Evolutionary conservation across 176 grass and related monocot species (phyloP), one percentile per base, ranked within the genome.

Genomic region (Poa pratensis): DNA sequence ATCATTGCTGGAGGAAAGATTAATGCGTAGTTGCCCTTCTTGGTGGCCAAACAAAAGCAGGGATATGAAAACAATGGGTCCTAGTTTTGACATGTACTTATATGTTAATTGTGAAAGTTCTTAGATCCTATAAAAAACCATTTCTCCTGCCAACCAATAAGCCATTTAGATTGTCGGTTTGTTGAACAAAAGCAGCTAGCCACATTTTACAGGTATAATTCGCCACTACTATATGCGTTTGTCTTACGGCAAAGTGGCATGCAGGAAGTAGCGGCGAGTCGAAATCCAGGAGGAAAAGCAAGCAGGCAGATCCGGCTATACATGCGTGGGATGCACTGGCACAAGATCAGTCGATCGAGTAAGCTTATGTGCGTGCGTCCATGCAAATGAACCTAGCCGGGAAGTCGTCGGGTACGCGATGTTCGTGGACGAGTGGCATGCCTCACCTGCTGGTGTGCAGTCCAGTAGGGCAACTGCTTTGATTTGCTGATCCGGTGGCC

Each of bases 331-430:
- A 46, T 42, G 78, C 83, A 59, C 62, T 81, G 82, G 49, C 50
- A 60, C 39, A 30, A 5, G 61, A 64, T 43, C 69, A 58, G 78
- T 75, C 73, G 78, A 5, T 80, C 30, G 79, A 27, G 37, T 20
- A 49, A 45, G 72, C 71, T 32, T 18, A 53, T 5, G 32, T 40
- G 32, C 37, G 20, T 13, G 9, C 54, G 63, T n/a, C 8, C 39
- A 69, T 6, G 18, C 9, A 59, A 43, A 35, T 69, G 89, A 90
- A 87, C 80, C 67, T 60, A 58, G 67, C 8, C 80, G 39, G 37
- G 49, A 26, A 60, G 3, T 18, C 58, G 80, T 50, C 84, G 57
- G 48, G 2, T 90, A 17, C 88, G 78, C 26, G 22, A 16, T 7
- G 32, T 24, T 30, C 81, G 45, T 73, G 83, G 71, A 49, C 52